A percentile compares a stretch with the other conserved stretches of the same genome.
phyloP scores from a whole-genome alignment of 108 stramenopile genomes.

The Schizochytrium sp. region DNA sequence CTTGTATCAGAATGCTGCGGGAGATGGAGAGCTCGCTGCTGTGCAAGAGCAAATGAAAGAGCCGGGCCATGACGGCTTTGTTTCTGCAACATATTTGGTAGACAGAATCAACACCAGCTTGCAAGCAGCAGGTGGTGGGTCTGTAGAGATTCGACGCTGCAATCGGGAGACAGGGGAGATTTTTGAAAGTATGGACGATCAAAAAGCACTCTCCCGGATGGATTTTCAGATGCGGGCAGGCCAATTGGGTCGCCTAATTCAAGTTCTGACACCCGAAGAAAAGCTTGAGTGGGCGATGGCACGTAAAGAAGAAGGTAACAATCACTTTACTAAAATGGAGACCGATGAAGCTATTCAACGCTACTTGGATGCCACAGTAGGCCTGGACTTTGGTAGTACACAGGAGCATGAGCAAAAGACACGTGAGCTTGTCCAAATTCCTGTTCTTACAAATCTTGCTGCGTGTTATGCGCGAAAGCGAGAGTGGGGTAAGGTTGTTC shows the following conservation, averaged over 20 bases:
- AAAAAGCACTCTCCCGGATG: neutral
- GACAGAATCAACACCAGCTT: neutral
- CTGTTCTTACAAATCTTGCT: slow-evolving; percentile 15
- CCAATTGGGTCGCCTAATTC: neutral
- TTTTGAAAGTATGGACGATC: neutral
- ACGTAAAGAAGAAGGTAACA: slow-evolving; percentile 29
- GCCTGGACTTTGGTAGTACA: neutral
- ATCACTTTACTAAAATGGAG: neutral
- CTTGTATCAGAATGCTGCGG: no score
- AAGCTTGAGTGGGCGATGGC: slow-evolving; percentile 48
- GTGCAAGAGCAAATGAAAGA: neutral
- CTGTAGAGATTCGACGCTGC: neutral
- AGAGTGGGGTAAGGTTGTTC: slow-evolving; percentile 5
- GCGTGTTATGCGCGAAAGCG: neutral
- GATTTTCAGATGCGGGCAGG: slow-evolving; percentile 42
- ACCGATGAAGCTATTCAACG: slow-evolving; percentile 13
- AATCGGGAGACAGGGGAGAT: slow-evolving; percentile 21
- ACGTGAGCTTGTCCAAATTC: slow-evolving; percentile 3
- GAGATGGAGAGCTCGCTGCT: no score
- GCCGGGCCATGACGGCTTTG: neutral
- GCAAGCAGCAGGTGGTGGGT: slow-evolving; percentile 9
- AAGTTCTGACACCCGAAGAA: slow-evolving; percentile 6
- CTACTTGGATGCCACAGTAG: slow-evolving; percentile 15
- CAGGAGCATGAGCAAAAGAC: neutral
- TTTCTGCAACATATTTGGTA: neutral